These are phyloP conservation scores for Pterulicium gracile DNA, from an alignment of 1,284 basidiomycete species.

Conservation along the genomic window DNA sequence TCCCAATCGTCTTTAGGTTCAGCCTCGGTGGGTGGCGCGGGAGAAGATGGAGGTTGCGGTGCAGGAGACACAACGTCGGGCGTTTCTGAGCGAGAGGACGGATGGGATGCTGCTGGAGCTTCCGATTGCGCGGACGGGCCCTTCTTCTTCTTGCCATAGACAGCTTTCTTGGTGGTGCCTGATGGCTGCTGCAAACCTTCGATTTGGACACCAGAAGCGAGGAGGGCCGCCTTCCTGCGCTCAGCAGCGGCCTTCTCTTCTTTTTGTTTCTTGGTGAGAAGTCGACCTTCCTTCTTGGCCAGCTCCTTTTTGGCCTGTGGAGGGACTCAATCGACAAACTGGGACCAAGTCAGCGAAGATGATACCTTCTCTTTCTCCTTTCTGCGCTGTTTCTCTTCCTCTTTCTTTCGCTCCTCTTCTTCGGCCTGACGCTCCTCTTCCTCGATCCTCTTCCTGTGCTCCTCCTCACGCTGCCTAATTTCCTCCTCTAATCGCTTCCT, in stretches of 20 bases:
- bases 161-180: slow-evolving; percentile 53
- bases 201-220: slow-evolving; percentile 84
- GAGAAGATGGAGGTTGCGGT: slow-evolving; percentile 17
- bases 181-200: slow-evolving; percentile 69
- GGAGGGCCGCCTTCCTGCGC: slow-evolving; percentile 82
- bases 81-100: slow-evolving; percentile 27
- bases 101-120: slow-evolving; percentile 39
- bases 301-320: slow-evolving; percentile 70
- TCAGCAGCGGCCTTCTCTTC: slow-evolving; percentile 90
- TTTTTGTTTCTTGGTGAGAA: slow-evolving; percentile 94
- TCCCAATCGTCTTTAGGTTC: slow-evolving; percentile 15
- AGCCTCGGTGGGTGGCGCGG: slow-evolving; percentile 15
- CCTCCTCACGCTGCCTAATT: slow-evolving; percentile 53
- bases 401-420: slow-evolving; percentile 68
- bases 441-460: slow-evolving; percentile 68
- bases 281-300: slow-evolving; percentile 82
- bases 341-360: slow-evolving; percentile 6
- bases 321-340: slow-evolving; percentile 6
- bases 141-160: slow-evolving; percentile 82
- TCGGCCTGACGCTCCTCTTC: slow-evolving; percentile 73
- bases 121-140: slow-evolving; percentile 35
- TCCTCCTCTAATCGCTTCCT: slow-evolving; percentile 84
- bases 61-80: slow-evolving; percentile 31
- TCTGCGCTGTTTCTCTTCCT: slow-evolving; percentile 76
- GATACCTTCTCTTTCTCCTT: slow-evolving; percentile 87